Base-by-base conservation (phyloP, 2,329 filamentous ascomycete genomes). In the Hymenoscyphus occultus region DNA sequence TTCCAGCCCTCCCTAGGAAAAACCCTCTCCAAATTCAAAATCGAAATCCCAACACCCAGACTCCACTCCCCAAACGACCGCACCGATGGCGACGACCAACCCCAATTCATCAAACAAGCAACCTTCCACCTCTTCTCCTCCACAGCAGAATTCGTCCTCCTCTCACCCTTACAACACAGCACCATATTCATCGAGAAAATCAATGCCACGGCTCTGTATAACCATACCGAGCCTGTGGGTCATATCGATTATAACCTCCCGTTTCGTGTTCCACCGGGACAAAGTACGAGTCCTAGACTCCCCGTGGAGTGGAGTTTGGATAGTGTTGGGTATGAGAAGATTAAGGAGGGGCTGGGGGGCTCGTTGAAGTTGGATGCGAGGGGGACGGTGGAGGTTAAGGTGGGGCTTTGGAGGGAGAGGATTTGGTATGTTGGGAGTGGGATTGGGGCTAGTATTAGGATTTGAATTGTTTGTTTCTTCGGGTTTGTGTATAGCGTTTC, bases 81-180 rank as follows among this genome's bases (percentile, higher is more conserved):
- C 9, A 77, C 79, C 31, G 77, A 80, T 14, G 77, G 78, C 12
- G 78, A 81, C 48, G 78, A 80, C 31, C 78, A 78, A 35, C 78
- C 84, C 0, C 86, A 87, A 69, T 97, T 98, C 76, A 92, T 99
- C 71, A 86, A 90, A 74, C 88, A 92, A 71, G 91, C 93, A 12
- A 94, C 89, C 6, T 88, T 99, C 77, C 93, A 98, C 78, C 78
- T 98, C 61, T 83, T 95, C 68, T 90, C 91, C 16, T 96, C 92
- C 0, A 93, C 92, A 0, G 94, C 94, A 3, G 87, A 89, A 0
- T 97, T 99, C 77, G 88, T 86, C 0, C 83, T 98, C 28, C 83
- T 88, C 48, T 97, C 93, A 0, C 95, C 95, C 0, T 81, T 98
- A 9, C 78, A 81, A 51, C 80, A 87, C 65, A 90, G 90, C 61